phyloP scores from a whole-genome alignment of 768 basidiomycete species.

The Tremella yokohamensis region DNA sequence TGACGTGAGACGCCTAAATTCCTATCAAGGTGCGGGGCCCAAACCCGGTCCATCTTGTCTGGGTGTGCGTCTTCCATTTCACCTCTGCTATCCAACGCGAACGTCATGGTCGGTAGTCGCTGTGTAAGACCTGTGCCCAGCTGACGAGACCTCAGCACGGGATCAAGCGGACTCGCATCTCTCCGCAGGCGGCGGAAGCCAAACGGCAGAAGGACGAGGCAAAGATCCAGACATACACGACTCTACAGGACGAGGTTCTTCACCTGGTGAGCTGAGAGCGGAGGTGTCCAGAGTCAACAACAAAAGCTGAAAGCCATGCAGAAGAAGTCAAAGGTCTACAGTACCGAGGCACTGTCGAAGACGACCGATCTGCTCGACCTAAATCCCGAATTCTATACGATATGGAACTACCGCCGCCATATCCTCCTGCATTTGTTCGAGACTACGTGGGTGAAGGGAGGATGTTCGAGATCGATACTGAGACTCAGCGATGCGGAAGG shows the following conservation, averaged over 20 bases:
- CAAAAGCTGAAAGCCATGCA: slow-evolving; percentile 47
- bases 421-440: slow-evolving; percentile 71
- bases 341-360: slow-evolving; percentile 67
- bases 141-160: slow-evolving; percentile 45
- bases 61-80: no score
- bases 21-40: no score
- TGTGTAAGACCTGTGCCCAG: no score
- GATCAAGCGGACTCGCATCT: slow-evolving; percentile 48
- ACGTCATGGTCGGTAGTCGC: no score
- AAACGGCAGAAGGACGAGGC: slow-evolving; percentile 67
- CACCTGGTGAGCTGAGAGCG: slow-evolving; percentile 57
- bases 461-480: background rate
- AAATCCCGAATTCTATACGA: slow-evolving; percentile 93
- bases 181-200: slow-evolving; percentile 56
- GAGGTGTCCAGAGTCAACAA: background rate
- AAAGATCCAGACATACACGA: slow-evolving; percentile 72
- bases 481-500: slow-evolving; percentile 59
- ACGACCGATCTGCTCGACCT: slow-evolving; percentile 72
- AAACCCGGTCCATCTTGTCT: no score
- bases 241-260: slow-evolving; percentile 64
- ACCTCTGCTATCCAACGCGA: no score
- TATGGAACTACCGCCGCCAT: slow-evolving; percentile 89
- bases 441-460: slow-evolving; percentile 56
- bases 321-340: slow-evolving; percentile 70
- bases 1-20: no score